A percentile compares a stretch with the other conserved stretches of the same genome.
Evolutionary conservation across 1,139 yeast species (phyloP).

Genomic region (Pichia kudriavzevii): DNA sequence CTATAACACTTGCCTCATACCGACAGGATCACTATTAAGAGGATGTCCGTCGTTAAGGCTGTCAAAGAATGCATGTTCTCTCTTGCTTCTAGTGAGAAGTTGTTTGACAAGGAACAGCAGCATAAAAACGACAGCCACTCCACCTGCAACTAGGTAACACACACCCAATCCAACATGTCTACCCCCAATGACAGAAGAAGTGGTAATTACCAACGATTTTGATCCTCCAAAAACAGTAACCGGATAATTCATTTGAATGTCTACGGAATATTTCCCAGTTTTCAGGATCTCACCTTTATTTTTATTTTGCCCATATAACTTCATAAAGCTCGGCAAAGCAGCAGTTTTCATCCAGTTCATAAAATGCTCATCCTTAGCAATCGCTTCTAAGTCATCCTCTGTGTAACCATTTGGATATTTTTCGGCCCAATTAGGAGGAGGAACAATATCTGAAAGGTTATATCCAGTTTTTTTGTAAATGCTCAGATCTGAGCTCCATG

Average conservation of each 20-base stretch:
- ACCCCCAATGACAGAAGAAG: conserved; percentile 65
- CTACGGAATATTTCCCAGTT: conserved; percentile 54
- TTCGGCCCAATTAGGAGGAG: conserved; percentile 72
- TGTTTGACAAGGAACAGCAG: conserved; percentile 38
- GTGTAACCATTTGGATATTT: conserved; percentile 66
- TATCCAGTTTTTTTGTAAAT: conserved; percentile 56
- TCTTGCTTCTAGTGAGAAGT: conserved; percentile 34
- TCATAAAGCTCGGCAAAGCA: conserved; percentile 63
- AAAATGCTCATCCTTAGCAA: conserved; percentile 47
- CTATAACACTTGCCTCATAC: conserved; percentile 8
- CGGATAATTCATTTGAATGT: conserved; percentile 62
- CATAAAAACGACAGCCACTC: conserved; percentile 36
- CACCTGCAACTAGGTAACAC: conserved; percentile 59
- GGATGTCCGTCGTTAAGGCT: conserved; percentile 17
- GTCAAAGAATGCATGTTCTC: conserved; percentile 25
- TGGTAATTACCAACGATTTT: conserved; percentile 58
- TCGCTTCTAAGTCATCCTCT: conserved; percentile 52
- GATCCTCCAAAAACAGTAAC: conserved; percentile 63
- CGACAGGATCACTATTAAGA: conserved; percentile 4
- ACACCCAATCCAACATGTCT: conserved; percentile 60
- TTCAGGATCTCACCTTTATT: conserved; percentile 33
- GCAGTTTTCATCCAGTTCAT: conserved; percentile 88
- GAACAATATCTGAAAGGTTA: conserved; percentile 51
- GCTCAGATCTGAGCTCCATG: conserved; percentile 59
- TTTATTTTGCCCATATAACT: conserved; percentile 53